Evolutionary conservation across 768 basidiomycete species (phyloP).

Genomic region (Suillus plorans): DNA sequence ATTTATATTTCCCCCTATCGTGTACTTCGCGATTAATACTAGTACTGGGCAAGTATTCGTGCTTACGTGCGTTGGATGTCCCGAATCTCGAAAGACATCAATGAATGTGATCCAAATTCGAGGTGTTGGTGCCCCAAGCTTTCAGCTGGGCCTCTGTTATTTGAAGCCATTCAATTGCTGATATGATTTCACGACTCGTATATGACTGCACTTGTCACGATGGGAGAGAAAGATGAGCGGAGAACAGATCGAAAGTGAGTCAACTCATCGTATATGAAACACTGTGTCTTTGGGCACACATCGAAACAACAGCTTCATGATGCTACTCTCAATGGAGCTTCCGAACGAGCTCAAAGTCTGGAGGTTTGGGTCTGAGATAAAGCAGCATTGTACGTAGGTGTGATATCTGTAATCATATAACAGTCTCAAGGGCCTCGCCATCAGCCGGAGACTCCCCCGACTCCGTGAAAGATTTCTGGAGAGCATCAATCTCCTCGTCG

Average conservation of each 20-base stretch:
- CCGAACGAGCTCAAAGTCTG: not conserved
- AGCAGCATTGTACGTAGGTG: not conserved
- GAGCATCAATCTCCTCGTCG: slow-evolving; percentile 44
- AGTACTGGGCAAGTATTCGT: too few species aligned
- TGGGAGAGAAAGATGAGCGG: not conserved
- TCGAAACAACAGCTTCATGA: not conserved
- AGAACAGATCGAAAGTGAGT: not conserved
- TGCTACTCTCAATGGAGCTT: not conserved
- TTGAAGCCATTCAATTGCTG: too few species aligned
- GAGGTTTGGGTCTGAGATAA: not conserved
- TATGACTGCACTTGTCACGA: not conserved
- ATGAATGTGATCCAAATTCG: too few species aligned
- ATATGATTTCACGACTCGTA: too few species aligned
- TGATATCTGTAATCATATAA: not conserved
- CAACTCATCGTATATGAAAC: not conserved
- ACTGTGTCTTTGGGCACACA: not conserved
- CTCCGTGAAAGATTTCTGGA: slow-evolving; percentile 31
- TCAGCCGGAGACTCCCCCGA: slow-evolving; percentile 13
- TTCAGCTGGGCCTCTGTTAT: too few species aligned
- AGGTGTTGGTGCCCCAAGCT: too few species aligned
- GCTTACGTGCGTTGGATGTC: too few species aligned
- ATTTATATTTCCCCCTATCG: too few species aligned
- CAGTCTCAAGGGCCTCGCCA: not conserved
- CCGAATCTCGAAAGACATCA: too few species aligned
- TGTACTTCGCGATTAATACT: too few species aligned